These are phyloP conservation scores for Usnea hakonensis DNA, from an alignment of 495 filamentous ascomycete genomes.

Conservation along the genomic window DNA sequence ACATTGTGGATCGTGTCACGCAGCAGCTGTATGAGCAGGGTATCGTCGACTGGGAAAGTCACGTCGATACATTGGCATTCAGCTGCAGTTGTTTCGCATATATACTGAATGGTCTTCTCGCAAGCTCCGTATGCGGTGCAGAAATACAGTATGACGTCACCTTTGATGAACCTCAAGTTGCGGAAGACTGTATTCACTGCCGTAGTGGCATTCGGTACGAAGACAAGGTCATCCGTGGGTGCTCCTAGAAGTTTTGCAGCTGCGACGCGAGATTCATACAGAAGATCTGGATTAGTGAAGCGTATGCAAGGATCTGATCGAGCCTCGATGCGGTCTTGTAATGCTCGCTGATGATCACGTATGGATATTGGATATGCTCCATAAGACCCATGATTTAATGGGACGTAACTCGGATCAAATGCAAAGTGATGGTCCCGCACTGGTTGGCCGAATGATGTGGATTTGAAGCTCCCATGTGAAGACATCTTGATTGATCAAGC, in stretches of 20 bases:
- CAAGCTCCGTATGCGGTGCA: constrained; percentile 70
- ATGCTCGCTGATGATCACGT: constrained; percentile 44
- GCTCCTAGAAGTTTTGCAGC: constrained; percentile 57
- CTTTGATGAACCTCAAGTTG: constrained; percentile 52
- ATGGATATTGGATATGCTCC: constrained; percentile 61
- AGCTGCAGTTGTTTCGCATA: constrained; percentile 48
- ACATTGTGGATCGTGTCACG: background rate
- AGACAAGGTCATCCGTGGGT: constrained; percentile 55
- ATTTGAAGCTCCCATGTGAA: background rate
- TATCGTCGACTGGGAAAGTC: constrained; percentile 10
- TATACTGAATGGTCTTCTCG: constrained; percentile 58
- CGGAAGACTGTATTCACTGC: constrained; percentile 74
- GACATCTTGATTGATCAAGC: no score
- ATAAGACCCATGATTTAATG: constrained; percentile 85
- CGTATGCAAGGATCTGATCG: constrained; percentile 68
- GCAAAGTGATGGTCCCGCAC: constrained; percentile 59
- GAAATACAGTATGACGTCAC: constrained; percentile 63
- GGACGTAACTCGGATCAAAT: constrained; percentile 57
- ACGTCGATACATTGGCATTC: constrained; percentile 24
- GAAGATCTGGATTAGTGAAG: constrained; percentile 46
- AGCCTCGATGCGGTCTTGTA: constrained; percentile 54
- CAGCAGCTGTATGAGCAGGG: constrained; percentile 10
- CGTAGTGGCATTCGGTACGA: constrained; percentile 74
- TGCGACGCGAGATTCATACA: constrained; percentile 55
- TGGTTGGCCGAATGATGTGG: constrained; percentile 40